Evolutionary conservation across 1,139 yeast genomes (phyloP).

Genomic region (Yamadazyma sp.): DNA sequence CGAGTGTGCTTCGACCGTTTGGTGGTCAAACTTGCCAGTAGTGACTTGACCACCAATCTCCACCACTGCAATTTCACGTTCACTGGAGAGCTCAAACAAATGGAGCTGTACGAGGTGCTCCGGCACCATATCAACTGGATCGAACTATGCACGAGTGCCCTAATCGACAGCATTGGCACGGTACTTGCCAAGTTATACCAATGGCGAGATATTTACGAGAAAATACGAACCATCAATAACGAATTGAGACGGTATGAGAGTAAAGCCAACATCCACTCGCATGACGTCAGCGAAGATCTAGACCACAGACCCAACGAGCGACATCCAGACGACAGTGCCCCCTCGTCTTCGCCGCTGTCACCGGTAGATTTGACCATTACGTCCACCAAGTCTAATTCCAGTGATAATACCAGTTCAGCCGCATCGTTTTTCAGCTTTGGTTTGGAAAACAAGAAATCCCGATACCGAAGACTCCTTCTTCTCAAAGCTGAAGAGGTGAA

Average conservation of each 20-base stretch:
- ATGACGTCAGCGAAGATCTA: constrained; percentile 4
- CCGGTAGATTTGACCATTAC: constrained; percentile 1
- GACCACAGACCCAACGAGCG: not conserved
- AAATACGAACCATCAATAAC: constrained; percentile 28
- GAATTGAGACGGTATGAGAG: constrained; percentile 32
- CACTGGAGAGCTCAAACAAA: constrained; percentile 14
- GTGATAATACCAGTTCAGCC: not conserved
- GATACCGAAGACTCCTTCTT: constrained; percentile 32
- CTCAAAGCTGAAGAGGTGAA: constrained; percentile 35
- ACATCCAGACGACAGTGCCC: not conserved
- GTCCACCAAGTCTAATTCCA: not conserved
- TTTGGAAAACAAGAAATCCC: constrained; percentile 35
- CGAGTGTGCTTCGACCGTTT: constrained; percentile 22
- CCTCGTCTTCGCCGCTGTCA: not conserved
- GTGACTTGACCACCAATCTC: constrained; percentile 8
- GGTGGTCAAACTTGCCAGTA: constrained; percentile 16
- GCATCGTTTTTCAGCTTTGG: constrained; percentile 32
- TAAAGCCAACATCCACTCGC: constrained; percentile 12
- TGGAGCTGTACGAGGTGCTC: constrained; percentile 19
- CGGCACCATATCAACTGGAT: constrained; percentile 28
- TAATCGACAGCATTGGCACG: constrained; percentile 38
- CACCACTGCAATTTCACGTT: constrained; percentile 10
- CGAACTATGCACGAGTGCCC: constrained; percentile 31
- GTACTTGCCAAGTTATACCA: constrained; percentile 38
- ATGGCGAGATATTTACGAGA: constrained; percentile 51